Percentiles rank a stretch among this genome's conserved stretches.
Evolutionary conservation across 169 alveolate genomes (phyloP).

Genomic region (Perkinsus olseni): DNA sequence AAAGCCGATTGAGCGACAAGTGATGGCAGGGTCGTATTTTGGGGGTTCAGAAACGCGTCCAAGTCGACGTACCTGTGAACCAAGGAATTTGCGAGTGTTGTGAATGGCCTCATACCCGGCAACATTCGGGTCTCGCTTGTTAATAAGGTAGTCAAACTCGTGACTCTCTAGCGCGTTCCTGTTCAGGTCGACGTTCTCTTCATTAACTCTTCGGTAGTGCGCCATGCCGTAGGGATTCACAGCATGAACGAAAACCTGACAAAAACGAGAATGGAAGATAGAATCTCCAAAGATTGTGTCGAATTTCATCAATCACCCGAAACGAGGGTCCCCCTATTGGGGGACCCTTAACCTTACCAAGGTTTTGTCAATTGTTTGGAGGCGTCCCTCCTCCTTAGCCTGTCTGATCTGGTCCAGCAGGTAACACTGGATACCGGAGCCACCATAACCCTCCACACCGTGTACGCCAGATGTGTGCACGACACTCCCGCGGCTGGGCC

Average conservation of each 20-base stretch:
- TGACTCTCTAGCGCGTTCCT: not conserved
- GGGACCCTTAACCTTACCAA: not conserved
- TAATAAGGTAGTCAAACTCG: not conserved
- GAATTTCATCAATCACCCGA: too few relatives aligned
- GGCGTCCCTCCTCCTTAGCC: too few relatives aligned
- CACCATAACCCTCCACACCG: not conserved
- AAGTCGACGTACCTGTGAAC: not conserved
- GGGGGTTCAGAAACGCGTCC: not conserved
- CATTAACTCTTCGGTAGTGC: not conserved
- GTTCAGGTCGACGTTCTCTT: slow-evolving; percentile 3
- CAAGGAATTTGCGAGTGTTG: too few relatives aligned
- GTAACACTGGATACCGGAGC: not conserved
- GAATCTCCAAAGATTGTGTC: too few relatives aligned
- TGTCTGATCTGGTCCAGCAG: not conserved
- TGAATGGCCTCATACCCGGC: not conserved
- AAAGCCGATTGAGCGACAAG: not conserved
- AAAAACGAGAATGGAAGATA: too few relatives aligned
- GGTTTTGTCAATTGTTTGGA: not conserved
- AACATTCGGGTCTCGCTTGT: not conserved
- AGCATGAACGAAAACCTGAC: not conserved
- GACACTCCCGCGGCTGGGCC: not conserved
- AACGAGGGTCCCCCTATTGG: too few relatives aligned
- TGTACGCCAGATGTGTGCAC: not conserved
- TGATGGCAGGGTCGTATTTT: not conserved
- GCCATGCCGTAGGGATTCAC: slow-evolving; percentile 7